These are phyloP conservation scores for Penicillium rolfsii DNA, from an alignment of 2,329 filamentous ascomycete species.

Conservation along the genomic window DNA sequence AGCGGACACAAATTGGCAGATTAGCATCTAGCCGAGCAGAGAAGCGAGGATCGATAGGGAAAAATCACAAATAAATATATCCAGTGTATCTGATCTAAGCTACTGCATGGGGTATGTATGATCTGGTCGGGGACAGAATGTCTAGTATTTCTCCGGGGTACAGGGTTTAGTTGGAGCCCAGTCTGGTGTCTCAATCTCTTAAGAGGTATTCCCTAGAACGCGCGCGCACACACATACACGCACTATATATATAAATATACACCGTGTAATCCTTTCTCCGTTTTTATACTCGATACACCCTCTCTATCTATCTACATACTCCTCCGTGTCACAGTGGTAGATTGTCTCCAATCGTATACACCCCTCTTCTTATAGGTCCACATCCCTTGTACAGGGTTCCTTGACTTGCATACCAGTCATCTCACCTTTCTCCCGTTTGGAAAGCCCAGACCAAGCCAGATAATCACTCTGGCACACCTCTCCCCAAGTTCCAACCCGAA, in stretches of 20 bases:
- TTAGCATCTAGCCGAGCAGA: neutral
- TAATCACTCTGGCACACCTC: neutral
- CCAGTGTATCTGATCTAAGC: neutral
- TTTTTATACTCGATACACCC: too few relatives aligned
- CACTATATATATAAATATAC: neutral
- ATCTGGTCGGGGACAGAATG: neutral
- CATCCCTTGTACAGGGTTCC: neutral
- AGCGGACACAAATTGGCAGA: neutral
- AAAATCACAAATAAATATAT: neutral
- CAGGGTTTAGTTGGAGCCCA: neutral
- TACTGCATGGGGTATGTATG: neutral
- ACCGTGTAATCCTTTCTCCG: too few relatives aligned
- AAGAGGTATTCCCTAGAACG: too few relatives aligned
- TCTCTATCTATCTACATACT: neutral
- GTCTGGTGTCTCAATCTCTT: neutral
- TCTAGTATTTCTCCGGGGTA: conserved; percentile 2
- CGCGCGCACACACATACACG: neutral
- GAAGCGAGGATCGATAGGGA: neutral
- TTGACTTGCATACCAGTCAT: conserved; percentile 3
- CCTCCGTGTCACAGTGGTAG: too few relatives aligned
- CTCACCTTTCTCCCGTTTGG: neutral
- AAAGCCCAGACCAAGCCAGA: neutral
- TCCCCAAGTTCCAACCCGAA: neutral
- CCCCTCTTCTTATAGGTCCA: neutral
- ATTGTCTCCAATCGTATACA: neutral